phyloP scores from a whole-genome alignment of 176 grass and related monocot genomes.

The Carex parvula region DNA sequence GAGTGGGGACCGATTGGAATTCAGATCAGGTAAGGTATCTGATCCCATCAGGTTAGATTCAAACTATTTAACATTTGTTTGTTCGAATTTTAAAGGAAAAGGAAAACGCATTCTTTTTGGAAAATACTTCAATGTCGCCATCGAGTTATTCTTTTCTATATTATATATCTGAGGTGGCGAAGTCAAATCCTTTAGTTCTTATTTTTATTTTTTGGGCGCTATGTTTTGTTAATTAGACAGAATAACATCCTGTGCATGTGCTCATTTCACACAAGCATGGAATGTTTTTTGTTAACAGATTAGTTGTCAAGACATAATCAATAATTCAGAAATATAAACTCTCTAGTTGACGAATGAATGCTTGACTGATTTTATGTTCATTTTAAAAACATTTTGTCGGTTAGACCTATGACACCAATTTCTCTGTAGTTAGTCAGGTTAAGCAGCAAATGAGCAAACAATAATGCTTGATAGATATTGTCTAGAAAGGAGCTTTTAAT shows the following conservation, averaged over 20 bases:
- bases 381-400: background rate
- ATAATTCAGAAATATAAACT: background rate
- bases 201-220: too few relatives aligned
- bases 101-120: background rate
- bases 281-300: background rate
- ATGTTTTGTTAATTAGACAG: background rate
- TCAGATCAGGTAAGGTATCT: too few relatives aligned
- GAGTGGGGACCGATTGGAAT: background rate
- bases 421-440: background rate
- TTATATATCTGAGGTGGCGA: background rate
- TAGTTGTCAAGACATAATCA: background rate
- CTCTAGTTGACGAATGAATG: background rate
- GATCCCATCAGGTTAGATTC: too few relatives aligned
- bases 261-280: background rate
- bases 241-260: background rate
- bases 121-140: background rate
- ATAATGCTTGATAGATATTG: background rate
- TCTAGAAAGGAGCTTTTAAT: background rate
- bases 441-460: background rate
- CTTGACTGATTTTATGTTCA: background rate
- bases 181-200: background rate
- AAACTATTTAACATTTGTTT: too few relatives aligned
- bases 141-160: background rate
- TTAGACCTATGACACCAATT: background rate
- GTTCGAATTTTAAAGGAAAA: background rate